Conservation (phyloP, 2,329 filamentous ascomycete genomes). For the Didymella lethalis region DNA sequence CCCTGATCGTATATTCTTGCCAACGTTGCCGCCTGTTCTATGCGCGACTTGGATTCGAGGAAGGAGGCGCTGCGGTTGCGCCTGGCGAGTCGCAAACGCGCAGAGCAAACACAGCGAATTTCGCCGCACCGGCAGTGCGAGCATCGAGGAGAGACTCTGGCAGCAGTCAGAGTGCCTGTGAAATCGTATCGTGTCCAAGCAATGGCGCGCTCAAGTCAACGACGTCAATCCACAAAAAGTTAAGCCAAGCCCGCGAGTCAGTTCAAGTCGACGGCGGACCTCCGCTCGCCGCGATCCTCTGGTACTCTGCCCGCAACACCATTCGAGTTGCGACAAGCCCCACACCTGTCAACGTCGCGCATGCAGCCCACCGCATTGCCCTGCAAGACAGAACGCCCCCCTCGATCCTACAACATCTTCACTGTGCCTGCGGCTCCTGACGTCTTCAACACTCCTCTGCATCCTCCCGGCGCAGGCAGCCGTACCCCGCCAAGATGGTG, state of each 20-base stretch:
- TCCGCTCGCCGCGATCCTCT: conserved; percentile 18
- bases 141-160: conserved; percentile 32
- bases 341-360: conserved; percentile 22
- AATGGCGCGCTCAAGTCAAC: conserved; percentile 13
- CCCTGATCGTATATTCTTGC: not conserved
- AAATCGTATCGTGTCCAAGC: not conserved
- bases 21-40: conserved; percentile 2
- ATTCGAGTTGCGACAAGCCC: conserved; percentile 32
- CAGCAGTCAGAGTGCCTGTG: conserved; percentile 1
- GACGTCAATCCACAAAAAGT: conserved; percentile 37
- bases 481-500: conserved; percentile 70
- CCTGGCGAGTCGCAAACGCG: conserved; percentile 42
- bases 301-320: conserved; percentile 23
- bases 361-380: conserved; percentile 7
- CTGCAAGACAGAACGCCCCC: not conserved
- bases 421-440: not conserved
- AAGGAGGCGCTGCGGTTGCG: conserved; percentile 37
- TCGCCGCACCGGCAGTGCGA: conserved; percentile 36
- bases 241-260: conserved; percentile 26
- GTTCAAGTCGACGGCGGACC: not conserved
- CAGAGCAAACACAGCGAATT: conserved; percentile 53
- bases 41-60: conserved; percentile 36
- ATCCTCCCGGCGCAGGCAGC: conserved; percentile 28
- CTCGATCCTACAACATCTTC: not conserved
- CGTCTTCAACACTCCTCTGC: not conserved